These are phyloP conservation scores for Oehlia diaphana DNA, from an alignment of 192 early-diverging fungal species.

Conservation along the genomic window DNA sequence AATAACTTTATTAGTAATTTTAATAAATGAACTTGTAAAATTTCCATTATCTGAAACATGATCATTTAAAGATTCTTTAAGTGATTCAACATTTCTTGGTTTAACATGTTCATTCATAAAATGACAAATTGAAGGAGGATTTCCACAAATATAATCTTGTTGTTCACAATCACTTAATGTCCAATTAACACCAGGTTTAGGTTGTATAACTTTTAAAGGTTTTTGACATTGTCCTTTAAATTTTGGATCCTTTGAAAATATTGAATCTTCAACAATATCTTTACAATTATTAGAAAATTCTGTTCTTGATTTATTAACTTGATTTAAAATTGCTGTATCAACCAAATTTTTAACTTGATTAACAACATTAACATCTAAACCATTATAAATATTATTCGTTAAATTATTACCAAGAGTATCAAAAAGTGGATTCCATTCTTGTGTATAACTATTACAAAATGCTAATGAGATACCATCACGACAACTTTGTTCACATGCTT, in stretches of 20 bases:
- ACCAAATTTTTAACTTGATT: slow-evolving; percentile 16
- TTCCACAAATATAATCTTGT: slow-evolving; percentile 61
- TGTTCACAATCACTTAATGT: slow-evolving; percentile 51
- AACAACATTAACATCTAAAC: slow-evolving; percentile 32
- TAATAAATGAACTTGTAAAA: not conserved
- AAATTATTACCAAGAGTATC: slow-evolving; percentile 30
- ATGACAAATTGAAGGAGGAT: slow-evolving; percentile 61
- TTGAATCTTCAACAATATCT: slow-evolving; percentile 41
- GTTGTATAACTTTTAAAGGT: slow-evolving; percentile 49
- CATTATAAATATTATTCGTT: slow-evolving; percentile 30
- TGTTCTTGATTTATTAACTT: slow-evolving; percentile 18
- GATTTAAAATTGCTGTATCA: slow-evolving; percentile 15
- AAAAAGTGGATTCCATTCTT: slow-evolving; percentile 28
- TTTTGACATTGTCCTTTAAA: slow-evolving; percentile 62
- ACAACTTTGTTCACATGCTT: slow-evolving; percentile 54
- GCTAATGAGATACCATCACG: slow-evolving; percentile 47
- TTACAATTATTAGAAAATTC: slow-evolving; percentile 18
- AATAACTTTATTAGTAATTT: not conserved
- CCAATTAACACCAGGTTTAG: slow-evolving; percentile 49
- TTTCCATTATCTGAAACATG: not conserved
- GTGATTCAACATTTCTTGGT: not conserved
- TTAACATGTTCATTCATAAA: not conserved
- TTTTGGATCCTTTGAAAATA: slow-evolving; percentile 48
- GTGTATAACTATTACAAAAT: slow-evolving; percentile 48
- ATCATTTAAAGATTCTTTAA: too few relatives aligned